Conservation (phyloP, 768 basidiomycete species). For the Suillus luteus region DNA sequence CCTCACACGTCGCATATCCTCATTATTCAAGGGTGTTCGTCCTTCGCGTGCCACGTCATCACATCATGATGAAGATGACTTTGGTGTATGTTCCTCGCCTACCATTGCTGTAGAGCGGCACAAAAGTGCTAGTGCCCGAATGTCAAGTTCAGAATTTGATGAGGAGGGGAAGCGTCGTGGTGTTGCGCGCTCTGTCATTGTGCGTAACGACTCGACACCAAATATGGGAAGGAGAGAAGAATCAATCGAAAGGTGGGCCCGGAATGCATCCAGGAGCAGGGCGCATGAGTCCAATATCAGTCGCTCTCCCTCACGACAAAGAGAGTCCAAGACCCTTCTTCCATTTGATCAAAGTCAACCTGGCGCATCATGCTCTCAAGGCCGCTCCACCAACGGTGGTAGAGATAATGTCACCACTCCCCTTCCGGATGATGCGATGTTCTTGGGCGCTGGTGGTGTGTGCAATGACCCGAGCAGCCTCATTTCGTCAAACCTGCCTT, state of each 20-base stretch:
- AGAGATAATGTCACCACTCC: constrained; percentile 23
- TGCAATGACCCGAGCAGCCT: constrained; percentile 32
- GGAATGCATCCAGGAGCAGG: constrained; percentile 23
- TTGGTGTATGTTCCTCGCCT: constrained; percentile 37
- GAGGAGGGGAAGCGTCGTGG: constrained; percentile 34
- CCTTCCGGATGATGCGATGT: constrained; percentile 48
- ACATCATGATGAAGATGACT: constrained; percentile 20
- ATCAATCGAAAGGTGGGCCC: constrained; percentile 38
- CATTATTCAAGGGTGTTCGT: constrained; percentile 49
- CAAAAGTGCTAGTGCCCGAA: constrained; percentile 26
- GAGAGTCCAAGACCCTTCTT: constrained; percentile 17
- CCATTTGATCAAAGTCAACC: constrained; percentile 23
- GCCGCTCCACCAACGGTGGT: constrained; percentile 29
- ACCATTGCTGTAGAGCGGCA: constrained; percentile 24
- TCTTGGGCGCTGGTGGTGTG: constrained; percentile 54
- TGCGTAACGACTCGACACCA: constrained; percentile 25
- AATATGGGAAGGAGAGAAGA: constrained; percentile 29
- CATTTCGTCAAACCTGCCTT: constrained; percentile 35
- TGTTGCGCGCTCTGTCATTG: constrained; percentile 19
- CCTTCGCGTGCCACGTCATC: constrained; percentile 22
- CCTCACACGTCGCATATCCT: constrained; percentile 46
- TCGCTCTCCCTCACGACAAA: constrained; percentile 28
- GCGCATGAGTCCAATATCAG: constrained; percentile 21
- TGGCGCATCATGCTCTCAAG: constrained; percentile 27
- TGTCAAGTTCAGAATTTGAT: constrained; percentile 17